phyloP scores from a whole-genome alignment of 345 rosid species.

The Erodium maritimum region DNA sequence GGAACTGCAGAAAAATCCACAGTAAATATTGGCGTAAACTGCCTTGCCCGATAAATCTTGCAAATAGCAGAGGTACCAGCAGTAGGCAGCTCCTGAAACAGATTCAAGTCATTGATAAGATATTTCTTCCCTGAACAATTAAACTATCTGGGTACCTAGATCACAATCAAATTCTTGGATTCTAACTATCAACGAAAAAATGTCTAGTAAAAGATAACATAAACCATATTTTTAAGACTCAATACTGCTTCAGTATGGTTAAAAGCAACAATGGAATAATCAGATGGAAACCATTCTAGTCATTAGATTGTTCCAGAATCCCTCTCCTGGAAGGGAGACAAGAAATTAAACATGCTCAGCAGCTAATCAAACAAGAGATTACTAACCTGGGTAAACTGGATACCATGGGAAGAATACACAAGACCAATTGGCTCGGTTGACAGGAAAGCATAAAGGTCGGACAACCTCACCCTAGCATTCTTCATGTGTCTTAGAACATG shows the following conservation, averaged over 20 bases:
- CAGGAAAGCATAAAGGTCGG: constrained; percentile 46
- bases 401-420: constrained; percentile 41
- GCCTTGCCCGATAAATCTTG: constrained; percentile 38
- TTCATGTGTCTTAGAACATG: constrained; percentile 41
- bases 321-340: neutral
- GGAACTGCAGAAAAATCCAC: constrained; percentile 67
- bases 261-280: neutral
- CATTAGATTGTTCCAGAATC: neutral
- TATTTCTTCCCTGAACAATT: too few relatives aligned
- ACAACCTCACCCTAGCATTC: constrained; percentile 26
- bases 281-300: neutral
- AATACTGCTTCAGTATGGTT: neutral
- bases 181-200: neutral
- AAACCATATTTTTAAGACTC: neutral
- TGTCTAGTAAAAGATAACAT: too few relatives aligned
- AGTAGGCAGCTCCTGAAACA: constrained; percentile 40
- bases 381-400: constrained; percentile 45
- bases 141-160: neutral
- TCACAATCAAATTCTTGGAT: too few relatives aligned
- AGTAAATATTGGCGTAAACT: constrained; percentile 39
- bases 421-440: constrained; percentile 36
- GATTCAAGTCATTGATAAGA: too few relatives aligned
- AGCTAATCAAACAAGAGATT: constrained; percentile 2
- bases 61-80: constrained; percentile 37
- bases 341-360: neutral